Evolutionary conservation across 2,329 filamentous ascomycete genomes (phyloP).

Genomic region (Bipolaris victoriae): DNA sequence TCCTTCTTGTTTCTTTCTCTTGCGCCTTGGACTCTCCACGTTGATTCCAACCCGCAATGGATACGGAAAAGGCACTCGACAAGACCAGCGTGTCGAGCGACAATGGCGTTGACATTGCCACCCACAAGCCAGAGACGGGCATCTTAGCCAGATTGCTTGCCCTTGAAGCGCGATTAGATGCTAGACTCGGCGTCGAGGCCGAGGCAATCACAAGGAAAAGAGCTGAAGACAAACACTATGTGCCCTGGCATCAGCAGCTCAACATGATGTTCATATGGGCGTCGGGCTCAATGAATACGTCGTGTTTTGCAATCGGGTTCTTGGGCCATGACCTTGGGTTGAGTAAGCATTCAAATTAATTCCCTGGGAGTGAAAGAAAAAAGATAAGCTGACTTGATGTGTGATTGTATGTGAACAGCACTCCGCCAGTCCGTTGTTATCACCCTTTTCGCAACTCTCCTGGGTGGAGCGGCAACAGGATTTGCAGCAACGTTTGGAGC

Average conservation of each 20-base stretch:
- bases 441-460: slow-evolving; percentile 50
- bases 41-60: slow-evolving; percentile 15
- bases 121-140: slow-evolving; percentile 14
- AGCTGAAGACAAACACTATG: slow-evolving; percentile 35
- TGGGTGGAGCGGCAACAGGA: slow-evolving; percentile 51
- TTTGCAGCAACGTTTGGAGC: slow-evolving; percentile 53
- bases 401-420: slow-evolving; percentile 14
- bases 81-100: slow-evolving; percentile 20
- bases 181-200: slow-evolving; percentile 31
- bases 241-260: slow-evolving; percentile 36
- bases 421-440: slow-evolving; percentile 53
- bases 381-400: slow-evolving; percentile 1
- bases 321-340: slow-evolving; percentile 58
- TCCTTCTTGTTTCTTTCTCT: neutral
- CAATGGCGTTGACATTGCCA: slow-evolving; percentile 8
- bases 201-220: slow-evolving; percentile 34
- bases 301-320: slow-evolving; percentile 49
- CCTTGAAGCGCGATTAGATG: slow-evolving; percentile 30
- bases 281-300: slow-evolving; percentile 52
- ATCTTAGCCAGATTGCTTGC: slow-evolving; percentile 25
- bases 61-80: slow-evolving; percentile 23
- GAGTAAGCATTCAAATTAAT: slow-evolving; percentile 22
- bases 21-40: neutral
- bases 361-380: no score
- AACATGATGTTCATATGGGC: slow-evolving; percentile 55